A percentile compares a stretch with the other conserved stretches of the same genome.
phyloP scores from a whole-genome alignment of 176 grass and related monocot genomes.

The Triticum dicoccoides region DNA sequence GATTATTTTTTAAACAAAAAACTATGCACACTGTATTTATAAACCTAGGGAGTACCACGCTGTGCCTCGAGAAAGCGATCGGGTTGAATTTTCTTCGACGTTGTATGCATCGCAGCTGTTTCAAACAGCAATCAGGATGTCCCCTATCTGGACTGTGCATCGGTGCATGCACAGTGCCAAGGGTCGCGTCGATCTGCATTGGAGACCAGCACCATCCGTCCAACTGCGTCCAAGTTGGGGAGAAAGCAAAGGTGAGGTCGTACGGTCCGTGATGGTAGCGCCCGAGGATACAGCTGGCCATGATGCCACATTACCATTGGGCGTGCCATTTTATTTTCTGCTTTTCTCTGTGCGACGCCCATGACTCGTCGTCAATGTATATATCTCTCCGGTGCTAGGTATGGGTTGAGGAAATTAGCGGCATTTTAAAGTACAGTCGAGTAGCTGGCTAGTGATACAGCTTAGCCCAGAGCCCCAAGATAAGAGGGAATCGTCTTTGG shows the following conservation, averaged over 20 bases:
- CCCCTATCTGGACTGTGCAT: not conserved
- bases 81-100: not conserved
- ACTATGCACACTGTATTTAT: no score
- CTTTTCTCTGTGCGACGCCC: not conserved
- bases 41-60: not conserved
- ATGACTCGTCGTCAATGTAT: not conserved
- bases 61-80: not conserved
- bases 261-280: not conserved
- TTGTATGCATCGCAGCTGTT: not conserved
- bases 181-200: not conserved
- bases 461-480: constrained; percentile 3
- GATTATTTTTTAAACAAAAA: no score
- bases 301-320: constrained; percentile 17
- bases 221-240: not conserved
- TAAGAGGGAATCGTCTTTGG: constrained; percentile 40
- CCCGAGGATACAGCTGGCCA: constrained; percentile 14
- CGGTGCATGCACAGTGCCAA: not conserved
- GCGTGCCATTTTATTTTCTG: not conserved
- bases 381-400: not conserved
- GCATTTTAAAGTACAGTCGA: constrained; percentile 25
- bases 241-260: not conserved
- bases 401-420: not conserved
- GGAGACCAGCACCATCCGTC: not conserved
- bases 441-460: constrained; percentile 11
- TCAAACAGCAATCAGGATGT: not conserved